Evolutionary conservation across 129 eudicot genomes (phyloP), one percentile per base, ranked within the genome.

Genomic region (Helichrysum umbraculigerum): DNA sequence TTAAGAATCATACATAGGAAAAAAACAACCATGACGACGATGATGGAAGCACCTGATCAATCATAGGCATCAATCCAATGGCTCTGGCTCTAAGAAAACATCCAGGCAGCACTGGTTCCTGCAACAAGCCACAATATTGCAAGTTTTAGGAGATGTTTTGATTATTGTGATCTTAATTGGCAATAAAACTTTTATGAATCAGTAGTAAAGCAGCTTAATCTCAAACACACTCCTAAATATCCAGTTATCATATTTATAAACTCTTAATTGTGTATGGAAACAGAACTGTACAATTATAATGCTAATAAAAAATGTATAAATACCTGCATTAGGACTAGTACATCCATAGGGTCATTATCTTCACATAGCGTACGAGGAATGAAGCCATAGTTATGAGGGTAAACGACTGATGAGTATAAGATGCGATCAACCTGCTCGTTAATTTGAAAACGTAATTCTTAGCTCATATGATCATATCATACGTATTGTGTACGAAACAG

Each of bases 321-420:
- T 75, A 88, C 97, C 97, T 91, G 97, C 92, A 91, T 91, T 30
- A 91, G 81, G 81, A 91, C 92, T 66, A 91, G 83, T 32, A 91
- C 97, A 81, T 91, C 97, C 83, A 91, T 44, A 2, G 97, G 97
- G 70, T 91, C 95, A 70, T 83, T 89, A 76, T 92, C 98, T 75
- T 92, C 98, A 41, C 98, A 89, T 16, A 92, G 86, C 6, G 97
- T 87, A 39, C 96, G 96, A 22, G 98, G 98, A 30, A 92, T 86
- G 76, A 91, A 91, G 1, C 92, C 90, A 72, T 86, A 89, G 87
- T 89, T 89, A 73, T 91, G 97, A 58, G 97, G 97, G 76, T 92
- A 92, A 22, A 92, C 97, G 28, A 89, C 92, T 0, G 97, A 91
- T 44, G 97, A 91, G 73, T 91, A 91, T 6, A 91, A 79, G 35